Percentiles rank a stretch among this genome's conserved stretches.
phyloP scores from a whole-genome alignment of 75 land plant species.

The Cunninghamia lanceolata region DNA sequence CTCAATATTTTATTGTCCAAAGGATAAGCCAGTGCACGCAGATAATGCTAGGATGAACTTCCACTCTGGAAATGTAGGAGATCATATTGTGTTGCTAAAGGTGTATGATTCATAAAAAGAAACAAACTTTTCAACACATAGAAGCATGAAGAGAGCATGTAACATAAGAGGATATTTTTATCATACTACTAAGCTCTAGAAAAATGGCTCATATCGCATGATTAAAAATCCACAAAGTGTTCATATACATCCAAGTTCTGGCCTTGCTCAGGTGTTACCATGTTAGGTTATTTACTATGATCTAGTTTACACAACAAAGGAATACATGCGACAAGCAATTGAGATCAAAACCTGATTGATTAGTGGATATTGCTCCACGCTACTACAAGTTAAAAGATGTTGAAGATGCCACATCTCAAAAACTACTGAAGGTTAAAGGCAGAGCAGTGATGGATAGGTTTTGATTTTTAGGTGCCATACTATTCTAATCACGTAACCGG shows the following conservation, averaged over 20 bases:
- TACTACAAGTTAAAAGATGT: conserved; percentile 93
- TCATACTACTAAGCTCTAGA: conserved; percentile 89
- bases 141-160: too few species aligned
- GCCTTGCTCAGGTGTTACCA: conserved; percentile 91
- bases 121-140: too few species aligned
- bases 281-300: conserved; percentile 95
- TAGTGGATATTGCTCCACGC: conserved; percentile 96
- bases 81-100: conserved; percentile 90
- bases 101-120: too few species aligned
- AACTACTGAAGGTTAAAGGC: conserved; percentile 10
- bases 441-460: conserved; percentile 10
- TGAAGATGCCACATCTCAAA: conserved; percentile 50
- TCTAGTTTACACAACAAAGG: conserved; percentile 87
- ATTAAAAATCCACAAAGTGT: conserved; percentile 97
- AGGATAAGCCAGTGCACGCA: conserved; percentile 98
- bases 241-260: conserved; percentile 94
- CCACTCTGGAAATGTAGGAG: conserved; percentile 92
- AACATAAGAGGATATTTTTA: conserved; percentile 94
- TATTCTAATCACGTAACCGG: neutral
- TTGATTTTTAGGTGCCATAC: neutral
- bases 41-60: conserved; percentile 95
- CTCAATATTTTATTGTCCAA: conserved; percentile 93
- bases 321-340: conserved; percentile 95
- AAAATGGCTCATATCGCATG: conserved; percentile 84
- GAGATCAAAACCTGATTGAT: conserved; percentile 95